Percentiles rank a stretch among this genome's conserved stretches.
These are phyloP conservation scores for Cordyceps militaris DNA, from an alignment of 2,329 filamentous ascomycete species.

Conservation along the genomic window DNA sequence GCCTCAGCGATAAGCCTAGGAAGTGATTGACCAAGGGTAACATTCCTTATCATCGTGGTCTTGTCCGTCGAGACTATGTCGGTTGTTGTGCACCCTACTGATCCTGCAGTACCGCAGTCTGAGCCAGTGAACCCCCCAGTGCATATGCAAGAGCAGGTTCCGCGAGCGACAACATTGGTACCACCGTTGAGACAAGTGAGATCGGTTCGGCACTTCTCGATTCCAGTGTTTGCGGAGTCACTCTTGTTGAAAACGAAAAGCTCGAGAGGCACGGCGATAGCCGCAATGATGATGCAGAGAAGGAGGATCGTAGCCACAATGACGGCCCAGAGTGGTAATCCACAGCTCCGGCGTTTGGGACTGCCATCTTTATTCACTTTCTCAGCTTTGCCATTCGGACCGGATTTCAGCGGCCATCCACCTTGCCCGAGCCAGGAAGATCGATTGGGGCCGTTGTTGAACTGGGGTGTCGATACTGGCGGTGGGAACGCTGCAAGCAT, in stretches of 20 bases:
- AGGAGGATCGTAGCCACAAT: conserved; percentile 57
- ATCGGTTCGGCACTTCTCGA: conserved; percentile 51
- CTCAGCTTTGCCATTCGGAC: background rate
- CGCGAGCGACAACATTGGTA: conserved; percentile 60
- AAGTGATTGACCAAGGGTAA: conserved; percentile 74
- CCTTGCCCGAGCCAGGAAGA: conserved; percentile 36
- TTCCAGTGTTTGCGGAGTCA: conserved; percentile 28
- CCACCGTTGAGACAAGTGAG: conserved; percentile 74
- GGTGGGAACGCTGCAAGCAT: conserved; percentile 61
- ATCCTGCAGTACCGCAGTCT: conserved; percentile 41
- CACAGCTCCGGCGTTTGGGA: conserved; percentile 64
- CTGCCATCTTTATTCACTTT: conserved; percentile 25
- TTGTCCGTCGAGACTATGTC: conserved; percentile 35
- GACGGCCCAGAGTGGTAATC: conserved; percentile 74
- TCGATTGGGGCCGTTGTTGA: conserved; percentile 35
- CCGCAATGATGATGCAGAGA: conserved; percentile 68
- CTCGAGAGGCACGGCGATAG: conserved; percentile 69
- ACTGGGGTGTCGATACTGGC: conserved; percentile 42
- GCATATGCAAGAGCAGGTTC: conserved; percentile 78
- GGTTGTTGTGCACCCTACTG: conserved; percentile 47
- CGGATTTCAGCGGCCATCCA: conserved; percentile 14
- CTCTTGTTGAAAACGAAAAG: conserved; percentile 53
- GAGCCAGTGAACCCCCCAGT: conserved; percentile 72
- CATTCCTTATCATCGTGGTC: conserved; percentile 46
- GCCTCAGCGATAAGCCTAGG: conserved; percentile 64